Evolutionary conservation across 179 eudicot genomes (phyloP).

Genomic region (Beta lomatogona): DNA sequence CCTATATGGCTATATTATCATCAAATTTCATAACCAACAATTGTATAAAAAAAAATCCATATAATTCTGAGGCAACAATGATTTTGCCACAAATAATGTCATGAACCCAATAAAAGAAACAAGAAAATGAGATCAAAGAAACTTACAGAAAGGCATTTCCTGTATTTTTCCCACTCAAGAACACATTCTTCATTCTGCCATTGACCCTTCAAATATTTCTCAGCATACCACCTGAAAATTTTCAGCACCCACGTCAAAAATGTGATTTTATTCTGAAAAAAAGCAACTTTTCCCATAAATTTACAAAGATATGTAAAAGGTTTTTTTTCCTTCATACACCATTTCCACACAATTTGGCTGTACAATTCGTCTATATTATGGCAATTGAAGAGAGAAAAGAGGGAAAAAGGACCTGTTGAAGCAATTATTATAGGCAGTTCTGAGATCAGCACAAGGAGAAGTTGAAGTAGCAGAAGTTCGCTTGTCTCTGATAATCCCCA

Average conservation of each 20-base stretch:
- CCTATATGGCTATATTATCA: no score
- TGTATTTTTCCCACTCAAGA: conserved; percentile 85
- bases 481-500: conserved; percentile 60
- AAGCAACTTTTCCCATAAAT: not conserved
- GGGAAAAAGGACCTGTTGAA: conserved; percentile 55
- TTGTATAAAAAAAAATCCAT: not conserved
- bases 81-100: not conserved
- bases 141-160: conserved; percentile 79
- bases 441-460: conserved; percentile 72
- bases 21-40: not conserved
- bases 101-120: not conserved
- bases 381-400: not conserved
- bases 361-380: not conserved
- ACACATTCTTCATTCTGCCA: conserved; percentile 89
- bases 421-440: conserved; percentile 74
- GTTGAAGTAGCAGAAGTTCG: conserved; percentile 48
- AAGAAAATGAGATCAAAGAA: not conserved
- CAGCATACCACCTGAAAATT: conserved; percentile 80
- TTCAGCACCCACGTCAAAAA: conserved; percentile 26
- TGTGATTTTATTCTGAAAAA: not conserved
- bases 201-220: conserved; percentile 88
- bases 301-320: not conserved
- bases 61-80: not conserved
- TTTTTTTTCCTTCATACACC: not conserved
- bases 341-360: not conserved